These are phyloP conservation scores for Vitis hybrid DNA, from an alignment of 177 flowering plant genomes.

Conservation along the genomic window DNA sequence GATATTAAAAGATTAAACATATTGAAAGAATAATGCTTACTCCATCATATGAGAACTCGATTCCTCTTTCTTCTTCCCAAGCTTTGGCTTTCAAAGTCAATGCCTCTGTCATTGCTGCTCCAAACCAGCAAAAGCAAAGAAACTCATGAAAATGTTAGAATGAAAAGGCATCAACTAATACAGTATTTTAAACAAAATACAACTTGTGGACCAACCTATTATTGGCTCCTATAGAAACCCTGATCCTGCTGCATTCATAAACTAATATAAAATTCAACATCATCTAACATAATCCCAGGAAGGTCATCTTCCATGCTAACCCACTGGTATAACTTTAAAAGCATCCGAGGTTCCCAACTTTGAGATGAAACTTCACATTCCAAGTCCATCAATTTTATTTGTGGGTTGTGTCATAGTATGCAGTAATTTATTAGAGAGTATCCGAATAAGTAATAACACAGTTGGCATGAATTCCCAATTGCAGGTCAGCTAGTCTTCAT, in stretches of 20 bases:
- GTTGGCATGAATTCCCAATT: background rate
- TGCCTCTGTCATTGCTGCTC: constrained; percentile 73
- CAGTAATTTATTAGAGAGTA: background rate
- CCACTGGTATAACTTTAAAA: background rate
- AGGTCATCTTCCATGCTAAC: background rate
- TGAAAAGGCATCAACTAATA: background rate
- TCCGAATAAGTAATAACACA: background rate
- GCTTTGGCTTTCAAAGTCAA: constrained; percentile 51
- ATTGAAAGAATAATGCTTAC: constrained; percentile 41
- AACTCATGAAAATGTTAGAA: background rate
- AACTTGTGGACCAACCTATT: background rate
- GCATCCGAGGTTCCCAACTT: background rate
- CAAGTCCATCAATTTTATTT: background rate
- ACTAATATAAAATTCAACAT: background rate
- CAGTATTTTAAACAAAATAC: background rate
- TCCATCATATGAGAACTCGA: constrained; percentile 73
- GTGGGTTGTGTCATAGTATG: no score
- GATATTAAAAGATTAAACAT: background rate
- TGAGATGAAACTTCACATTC: background rate
- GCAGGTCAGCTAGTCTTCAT: background rate
- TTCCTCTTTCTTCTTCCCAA: constrained; percentile 80
- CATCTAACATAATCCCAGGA: background rate
- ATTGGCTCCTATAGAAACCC: background rate
- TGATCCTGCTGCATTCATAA: background rate
- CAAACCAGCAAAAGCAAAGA: constrained; percentile 3